Evolutionary conservation across 169 alveolate genomes (phyloP), one percentile per base, ranked within the genome.

Genomic region (Babesia gibsoni): DNA sequence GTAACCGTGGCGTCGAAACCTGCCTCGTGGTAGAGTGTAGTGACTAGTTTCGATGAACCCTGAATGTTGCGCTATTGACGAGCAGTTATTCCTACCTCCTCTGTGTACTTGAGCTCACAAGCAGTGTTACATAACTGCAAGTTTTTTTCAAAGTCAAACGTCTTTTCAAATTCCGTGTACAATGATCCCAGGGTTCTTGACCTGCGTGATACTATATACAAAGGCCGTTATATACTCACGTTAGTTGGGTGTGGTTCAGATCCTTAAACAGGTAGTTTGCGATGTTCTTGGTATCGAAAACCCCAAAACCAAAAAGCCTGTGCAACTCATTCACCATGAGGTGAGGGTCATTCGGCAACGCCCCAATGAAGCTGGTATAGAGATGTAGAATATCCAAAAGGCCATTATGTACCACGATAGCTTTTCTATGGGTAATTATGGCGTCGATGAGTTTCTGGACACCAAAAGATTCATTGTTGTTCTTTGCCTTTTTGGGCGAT

Each of bases 381-480:
- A 75, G 10, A 54, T 86, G 92, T 48, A 75, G 52, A 29, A 86
- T 41, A 41, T 86, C 92, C 58, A 86, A 56, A 37, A 82, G 50
- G 25, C 90, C 90, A 66, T 86, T 86, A 75, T 86, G 92, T n/a
- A 82, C 82, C 22, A 86, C 92, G 10, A 86, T 36, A 1, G 92
- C 90, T 18, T 50, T 75, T 50, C 65, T 65, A 25, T 64, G 30
- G 59, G 74, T 73, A 20, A 61, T 53, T 0, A 86, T 35, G 22
- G 88, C 84, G 50, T 66, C 80, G 39, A 83, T 32, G 12, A 82
- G 36, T 33, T 27, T 57, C 46, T 84, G 88, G 36, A 85, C 50
- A 8, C 84, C 90, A 14, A 7, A 6, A 14, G 43, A 30, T 36
- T 48, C 5, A 37, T 63, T 7, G 25, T 7, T 29, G 58, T 53